A percentile compares a stretch with the other conserved stretches of the same genome.
Evolutionary conservation across 2,329 filamentous ascomycete genomes (phyloP).

Genomic region (Metarhizium sp.): DNA sequence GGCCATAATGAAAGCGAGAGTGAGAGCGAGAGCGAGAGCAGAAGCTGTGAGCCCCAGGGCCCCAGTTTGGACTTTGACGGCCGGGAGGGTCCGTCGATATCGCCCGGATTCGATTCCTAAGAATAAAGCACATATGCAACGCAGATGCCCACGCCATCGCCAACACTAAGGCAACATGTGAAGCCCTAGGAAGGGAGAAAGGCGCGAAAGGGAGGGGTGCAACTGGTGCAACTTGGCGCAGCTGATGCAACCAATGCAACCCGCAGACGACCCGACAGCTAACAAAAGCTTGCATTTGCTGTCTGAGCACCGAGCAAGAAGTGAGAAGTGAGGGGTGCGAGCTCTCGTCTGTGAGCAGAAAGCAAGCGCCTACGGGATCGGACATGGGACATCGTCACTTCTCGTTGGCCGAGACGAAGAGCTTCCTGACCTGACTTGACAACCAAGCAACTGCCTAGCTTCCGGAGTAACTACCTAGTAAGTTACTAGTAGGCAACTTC

Average conservation of each 20-base stretch:
- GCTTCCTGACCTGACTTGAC: too few relatives aligned
- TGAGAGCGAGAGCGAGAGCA: neutral
- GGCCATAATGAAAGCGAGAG: neutral
- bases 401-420: neutral
- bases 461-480: too few relatives aligned
- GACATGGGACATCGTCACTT: neutral
- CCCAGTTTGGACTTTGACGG: neutral
- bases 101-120: neutral
- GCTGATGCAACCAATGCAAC: neutral
- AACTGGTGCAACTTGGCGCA: too few relatives aligned
- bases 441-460: too few relatives aligned
- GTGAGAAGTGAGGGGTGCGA: neutral
- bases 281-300: neutral
- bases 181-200: neutral
- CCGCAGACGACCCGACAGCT: neutral
- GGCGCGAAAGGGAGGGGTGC: too few relatives aligned
- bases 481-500: too few relatives aligned
- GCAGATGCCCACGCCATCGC: neutral
- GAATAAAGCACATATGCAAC: neutral
- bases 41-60: neutral
- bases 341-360: too few relatives aligned
- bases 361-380: too few relatives aligned
- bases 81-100: neutral
- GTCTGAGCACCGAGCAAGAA: neutral
- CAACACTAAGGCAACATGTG: neutral